Evolutionary conservation across 345 rosid species (phyloP).

Genomic region (Boechera retrofracta): DNA sequence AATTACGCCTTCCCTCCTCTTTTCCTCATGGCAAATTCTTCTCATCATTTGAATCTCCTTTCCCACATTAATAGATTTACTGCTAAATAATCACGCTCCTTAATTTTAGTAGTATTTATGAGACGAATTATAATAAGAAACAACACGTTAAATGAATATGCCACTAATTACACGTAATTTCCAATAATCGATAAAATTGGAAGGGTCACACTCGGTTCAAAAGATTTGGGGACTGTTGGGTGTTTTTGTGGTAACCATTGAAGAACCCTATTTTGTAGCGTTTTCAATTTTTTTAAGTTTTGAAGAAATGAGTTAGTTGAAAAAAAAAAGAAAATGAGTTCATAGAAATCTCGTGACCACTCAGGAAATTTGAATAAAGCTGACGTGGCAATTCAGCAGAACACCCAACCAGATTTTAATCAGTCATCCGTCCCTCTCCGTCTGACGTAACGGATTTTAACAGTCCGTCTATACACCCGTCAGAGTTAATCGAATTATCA

Average conservation of each 20-base stretch:
- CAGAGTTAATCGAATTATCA: conserved; percentile 11
- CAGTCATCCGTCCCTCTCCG: conserved; percentile 42
- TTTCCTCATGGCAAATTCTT: conserved; percentile 19
- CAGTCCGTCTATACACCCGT: conserved; percentile 22
- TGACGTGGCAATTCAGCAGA: conserved; percentile 36
- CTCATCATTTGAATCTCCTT: conserved; percentile 33
- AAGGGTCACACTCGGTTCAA: conserved; percentile 8
- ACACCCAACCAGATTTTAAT: conserved; percentile 3
- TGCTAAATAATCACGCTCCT: not conserved
- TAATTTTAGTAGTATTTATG: no score
- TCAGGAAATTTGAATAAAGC: conserved; percentile 30
- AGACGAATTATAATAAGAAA: not conserved
- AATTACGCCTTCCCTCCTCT: conserved; percentile 38
- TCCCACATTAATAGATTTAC: conserved; percentile 12
- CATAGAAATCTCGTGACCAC: conserved; percentile 48
- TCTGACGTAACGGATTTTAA: conserved; percentile 34
- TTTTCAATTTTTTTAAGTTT: not conserved
- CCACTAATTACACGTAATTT: not conserved
- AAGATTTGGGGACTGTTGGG: conserved; percentile 27
- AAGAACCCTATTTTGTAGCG: conserved; percentile 25
- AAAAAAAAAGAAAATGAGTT: not conserved
- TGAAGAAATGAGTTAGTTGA: no score
- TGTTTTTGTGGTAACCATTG: conserved; percentile 40
- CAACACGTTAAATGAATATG: not conserved
- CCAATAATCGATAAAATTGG: no score